Conservation (phyloP, 106 monocot species). For the Dendrobium nobile region DNA sequence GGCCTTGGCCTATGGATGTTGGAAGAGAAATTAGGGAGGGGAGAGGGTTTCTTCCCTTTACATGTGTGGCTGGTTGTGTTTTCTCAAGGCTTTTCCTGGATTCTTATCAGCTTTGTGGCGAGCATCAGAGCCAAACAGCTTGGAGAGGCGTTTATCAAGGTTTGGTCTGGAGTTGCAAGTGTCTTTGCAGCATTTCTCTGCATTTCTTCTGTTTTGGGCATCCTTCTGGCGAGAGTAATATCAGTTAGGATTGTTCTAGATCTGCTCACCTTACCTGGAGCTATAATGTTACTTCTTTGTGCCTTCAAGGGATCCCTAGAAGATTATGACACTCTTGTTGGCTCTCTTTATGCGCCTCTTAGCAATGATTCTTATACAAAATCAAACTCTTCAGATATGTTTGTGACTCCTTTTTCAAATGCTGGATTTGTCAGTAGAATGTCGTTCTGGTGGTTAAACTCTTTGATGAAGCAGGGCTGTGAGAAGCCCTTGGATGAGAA, state of each 20-base stretch:
- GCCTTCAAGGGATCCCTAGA: slow-evolving; percentile 17
- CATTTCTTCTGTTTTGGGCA: slow-evolving; percentile 24
- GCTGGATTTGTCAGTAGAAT: slow-evolving; percentile 61
- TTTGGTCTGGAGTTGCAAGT: slow-evolving; percentile 27
- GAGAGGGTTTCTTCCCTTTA: slow-evolving; percentile 16
- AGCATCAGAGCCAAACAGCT: slow-evolving; percentile 15
- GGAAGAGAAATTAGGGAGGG: slow-evolving; percentile 17
- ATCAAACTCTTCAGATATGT: not conserved
- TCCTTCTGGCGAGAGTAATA: slow-evolving; percentile 12
- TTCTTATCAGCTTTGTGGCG: slow-evolving; percentile 11
- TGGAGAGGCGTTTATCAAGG: slow-evolving; percentile 20
- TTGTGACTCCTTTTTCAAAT: slow-evolving; percentile 32
- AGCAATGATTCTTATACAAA: slow-evolving; percentile 13
- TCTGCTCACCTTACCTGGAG: slow-evolving; percentile 38
- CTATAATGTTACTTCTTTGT: slow-evolving; percentile 33
- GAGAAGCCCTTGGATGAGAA: slow-evolving; percentile 55
- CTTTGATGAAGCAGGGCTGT: slow-evolving; percentile 60
- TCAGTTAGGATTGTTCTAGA: slow-evolving; percentile 22
- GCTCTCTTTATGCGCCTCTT: slow-evolving; percentile 31
- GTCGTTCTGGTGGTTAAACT: slow-evolving; percentile 81
- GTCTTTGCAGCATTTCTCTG: slow-evolving; percentile 33
- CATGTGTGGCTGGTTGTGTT: slow-evolving; percentile 33
- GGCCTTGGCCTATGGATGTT: slow-evolving; percentile 31
- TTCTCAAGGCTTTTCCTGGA: slow-evolving; percentile 33
- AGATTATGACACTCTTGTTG: slow-evolving; percentile 2